phyloP scores from a whole-genome alignment of 1,139 yeast species.

The Cylindricascospora bacillispora region DNA sequence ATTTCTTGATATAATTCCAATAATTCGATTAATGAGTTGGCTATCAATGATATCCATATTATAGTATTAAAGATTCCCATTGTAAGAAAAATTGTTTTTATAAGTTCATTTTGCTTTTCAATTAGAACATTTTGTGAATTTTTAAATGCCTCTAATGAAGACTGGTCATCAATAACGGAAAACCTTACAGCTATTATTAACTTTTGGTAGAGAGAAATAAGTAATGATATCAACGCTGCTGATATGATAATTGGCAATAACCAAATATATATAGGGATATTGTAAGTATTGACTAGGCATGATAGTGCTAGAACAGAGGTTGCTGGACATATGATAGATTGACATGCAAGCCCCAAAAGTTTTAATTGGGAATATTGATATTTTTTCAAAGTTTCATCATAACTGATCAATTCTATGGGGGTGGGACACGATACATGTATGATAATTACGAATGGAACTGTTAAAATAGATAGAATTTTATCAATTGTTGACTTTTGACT shows the following conservation, averaged over 20 bases:
- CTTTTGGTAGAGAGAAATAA: not conserved
- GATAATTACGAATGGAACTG: slow-evolving; percentile 21
- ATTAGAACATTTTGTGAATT: slow-evolving; percentile 5
- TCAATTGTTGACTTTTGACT: slow-evolving; percentile 14
- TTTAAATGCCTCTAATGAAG: slow-evolving; percentile 1
- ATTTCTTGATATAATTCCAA: slow-evolving; percentile 31
- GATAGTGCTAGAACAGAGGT: no score
- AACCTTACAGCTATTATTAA: slow-evolving; percentile 1
- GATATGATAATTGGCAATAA: not conserved
- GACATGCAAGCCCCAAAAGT: slow-evolving; percentile 3
- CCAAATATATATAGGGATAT: not conserved
- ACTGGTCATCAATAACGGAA: no score
- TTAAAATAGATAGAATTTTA: slow-evolving; percentile 14
- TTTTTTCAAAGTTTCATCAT: slow-evolving; percentile 8
- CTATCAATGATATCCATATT: slow-evolving; percentile 48
- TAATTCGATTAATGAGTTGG: slow-evolving; percentile 43
- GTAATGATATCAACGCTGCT: not conserved
- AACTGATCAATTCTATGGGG: slow-evolving; percentile 11
- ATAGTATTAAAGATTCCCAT: slow-evolving; percentile 75
- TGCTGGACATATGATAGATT: slow-evolving; percentile 4
- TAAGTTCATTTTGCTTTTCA: slow-evolving; percentile 9
- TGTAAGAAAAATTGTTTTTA: slow-evolving; percentile 13
- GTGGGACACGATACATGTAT: slow-evolving; percentile 22
- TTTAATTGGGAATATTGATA: slow-evolving; percentile 9
- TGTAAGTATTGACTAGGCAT: slow-evolving; percentile 2